Conservation (phyloP, 345 rosid species). For the Lepidium aucheri region DNA sequence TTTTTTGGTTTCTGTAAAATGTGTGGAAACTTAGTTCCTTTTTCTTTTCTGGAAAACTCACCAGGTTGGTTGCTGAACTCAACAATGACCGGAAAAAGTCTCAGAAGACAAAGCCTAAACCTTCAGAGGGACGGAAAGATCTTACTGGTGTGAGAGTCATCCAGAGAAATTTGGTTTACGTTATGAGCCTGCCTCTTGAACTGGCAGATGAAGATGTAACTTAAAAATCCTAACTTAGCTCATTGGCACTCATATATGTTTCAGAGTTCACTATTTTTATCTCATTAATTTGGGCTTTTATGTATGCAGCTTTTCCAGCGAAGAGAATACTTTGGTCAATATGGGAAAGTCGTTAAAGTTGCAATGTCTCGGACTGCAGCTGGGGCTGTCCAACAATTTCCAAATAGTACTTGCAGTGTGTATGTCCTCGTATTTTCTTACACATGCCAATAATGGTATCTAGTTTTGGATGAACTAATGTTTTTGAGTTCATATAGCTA, state of each 20-base stretch:
- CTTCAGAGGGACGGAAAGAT: slow-evolving; percentile 74
- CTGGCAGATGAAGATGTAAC: slow-evolving; percentile 87
- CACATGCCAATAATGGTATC: not conserved
- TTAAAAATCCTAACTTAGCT: not conserved
- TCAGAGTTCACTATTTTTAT: not conserved
- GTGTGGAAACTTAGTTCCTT: not conserved
- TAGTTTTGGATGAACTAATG: not conserved
- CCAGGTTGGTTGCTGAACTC: slow-evolving; percentile 60
- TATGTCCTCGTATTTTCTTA: slow-evolving; percentile 33
- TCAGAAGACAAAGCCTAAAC: slow-evolving; percentile 61
- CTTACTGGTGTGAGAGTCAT: slow-evolving; percentile 84
- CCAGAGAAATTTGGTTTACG: slow-evolving; percentile 85
- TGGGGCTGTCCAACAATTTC: slow-evolving; percentile 77
- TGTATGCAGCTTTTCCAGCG: slow-evolving; percentile 65
- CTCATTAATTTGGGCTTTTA: not conserved
- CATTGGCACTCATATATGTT: not conserved
- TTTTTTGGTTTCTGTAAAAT: not conserved
- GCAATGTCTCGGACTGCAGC: slow-evolving; percentile 83
- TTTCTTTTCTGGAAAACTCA: not conserved
- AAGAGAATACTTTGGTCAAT: slow-evolving; percentile 82
- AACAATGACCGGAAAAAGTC: slow-evolving; percentile 63
- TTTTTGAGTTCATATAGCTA: not conserved
- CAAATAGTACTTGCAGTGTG: slow-evolving; percentile 96
- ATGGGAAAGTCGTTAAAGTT: slow-evolving; percentile 87
- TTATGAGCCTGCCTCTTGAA: slow-evolving; percentile 84